Conservation (phyloP, 306 rosid genomes). For the Erythrophleum fordii region DNA sequence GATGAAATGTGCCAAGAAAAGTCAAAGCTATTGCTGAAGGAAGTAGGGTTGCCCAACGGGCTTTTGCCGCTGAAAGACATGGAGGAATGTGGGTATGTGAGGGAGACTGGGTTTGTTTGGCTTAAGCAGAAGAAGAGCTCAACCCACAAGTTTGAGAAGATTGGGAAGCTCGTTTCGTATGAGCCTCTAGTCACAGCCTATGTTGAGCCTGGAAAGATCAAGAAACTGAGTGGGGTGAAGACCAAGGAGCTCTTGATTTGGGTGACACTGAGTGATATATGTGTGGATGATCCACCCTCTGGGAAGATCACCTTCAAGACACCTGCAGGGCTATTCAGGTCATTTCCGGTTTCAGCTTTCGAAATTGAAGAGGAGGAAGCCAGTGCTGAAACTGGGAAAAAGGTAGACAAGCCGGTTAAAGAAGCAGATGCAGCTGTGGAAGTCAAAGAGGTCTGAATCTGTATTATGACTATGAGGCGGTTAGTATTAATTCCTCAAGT, state of each 20-base stretch:
- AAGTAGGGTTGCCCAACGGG: conserved; percentile 71
- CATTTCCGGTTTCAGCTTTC: conserved; percentile 69
- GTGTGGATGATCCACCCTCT: conserved; percentile 66
- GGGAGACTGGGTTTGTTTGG: conserved; percentile 84
- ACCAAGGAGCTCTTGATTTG: conserved; percentile 88
- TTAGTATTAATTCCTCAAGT: too few relatives aligned
- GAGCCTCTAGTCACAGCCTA: conserved; percentile 74
- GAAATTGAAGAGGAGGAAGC: conserved; percentile 55
- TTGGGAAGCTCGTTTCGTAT: conserved; percentile 67
- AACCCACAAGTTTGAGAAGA: conserved; percentile 80
- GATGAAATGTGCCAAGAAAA: conserved; percentile 69
- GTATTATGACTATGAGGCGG: neutral
- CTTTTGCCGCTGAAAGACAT: conserved; percentile 77
- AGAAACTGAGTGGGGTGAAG: conserved; percentile 82
- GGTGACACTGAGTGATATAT: conserved; percentile 72
- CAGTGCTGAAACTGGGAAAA: neutral
- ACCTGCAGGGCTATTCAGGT: conserved; percentile 62
- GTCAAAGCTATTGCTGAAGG: conserved; percentile 59
- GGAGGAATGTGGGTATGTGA: conserved; percentile 72
- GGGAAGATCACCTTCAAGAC: conserved; percentile 77
- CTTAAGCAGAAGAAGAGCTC: conserved; percentile 68
- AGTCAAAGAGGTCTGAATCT: conserved; percentile 53
- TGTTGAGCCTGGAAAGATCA: conserved; percentile 64
- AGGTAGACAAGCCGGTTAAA: conserved; percentile 19
- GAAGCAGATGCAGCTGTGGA: conserved; percentile 1